These are phyloP conservation scores for Aureobasidium sp. DNA, from an alignment of 2,329 filamentous ascomycete genomes.

Conservation along the genomic window DNA sequence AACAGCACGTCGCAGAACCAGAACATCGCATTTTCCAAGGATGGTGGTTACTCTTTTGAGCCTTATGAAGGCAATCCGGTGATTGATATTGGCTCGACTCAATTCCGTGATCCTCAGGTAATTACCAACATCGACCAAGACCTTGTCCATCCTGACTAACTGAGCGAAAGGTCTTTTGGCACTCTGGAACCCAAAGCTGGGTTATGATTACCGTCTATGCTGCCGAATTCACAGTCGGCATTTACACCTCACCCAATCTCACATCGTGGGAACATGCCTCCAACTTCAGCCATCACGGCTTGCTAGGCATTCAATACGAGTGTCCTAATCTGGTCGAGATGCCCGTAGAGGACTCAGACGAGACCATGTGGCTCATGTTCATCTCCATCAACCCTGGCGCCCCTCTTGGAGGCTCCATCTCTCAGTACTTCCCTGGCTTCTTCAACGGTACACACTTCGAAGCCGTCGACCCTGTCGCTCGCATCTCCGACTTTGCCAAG, in stretches of 20 bases:
- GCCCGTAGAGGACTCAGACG: constrained; percentile 38
- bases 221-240: constrained; percentile 48
- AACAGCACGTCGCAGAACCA: constrained; percentile 45
- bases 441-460: constrained; percentile 59
- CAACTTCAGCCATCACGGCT: constrained; percentile 49
- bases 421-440: constrained; percentile 49
- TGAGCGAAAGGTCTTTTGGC: constrained; percentile 42
- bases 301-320: constrained; percentile 52
- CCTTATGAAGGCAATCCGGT: constrained; percentile 55
- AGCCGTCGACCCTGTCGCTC: constrained; percentile 32
- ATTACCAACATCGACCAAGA: neutral
- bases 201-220: constrained; percentile 50
- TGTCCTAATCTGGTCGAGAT: constrained; percentile 55
- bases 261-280: constrained; percentile 50
- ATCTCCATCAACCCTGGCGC: constrained; percentile 52
- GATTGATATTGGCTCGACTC: constrained; percentile 44
- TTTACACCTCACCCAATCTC: constrained; percentile 53
- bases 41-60: constrained; percentile 54
- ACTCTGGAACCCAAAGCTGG: constrained; percentile 44
- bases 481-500: constrained; percentile 27
- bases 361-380: constrained; percentile 37
- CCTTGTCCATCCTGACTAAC: neutral
- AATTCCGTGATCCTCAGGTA: constrained; percentile 57
- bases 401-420: constrained; percentile 47
- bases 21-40: constrained; percentile 52